These are phyloP conservation scores for Apiotrichum veenhuisii DNA, from an alignment of 1,284 basidiomycete species.

Conservation along the genomic window DNA sequence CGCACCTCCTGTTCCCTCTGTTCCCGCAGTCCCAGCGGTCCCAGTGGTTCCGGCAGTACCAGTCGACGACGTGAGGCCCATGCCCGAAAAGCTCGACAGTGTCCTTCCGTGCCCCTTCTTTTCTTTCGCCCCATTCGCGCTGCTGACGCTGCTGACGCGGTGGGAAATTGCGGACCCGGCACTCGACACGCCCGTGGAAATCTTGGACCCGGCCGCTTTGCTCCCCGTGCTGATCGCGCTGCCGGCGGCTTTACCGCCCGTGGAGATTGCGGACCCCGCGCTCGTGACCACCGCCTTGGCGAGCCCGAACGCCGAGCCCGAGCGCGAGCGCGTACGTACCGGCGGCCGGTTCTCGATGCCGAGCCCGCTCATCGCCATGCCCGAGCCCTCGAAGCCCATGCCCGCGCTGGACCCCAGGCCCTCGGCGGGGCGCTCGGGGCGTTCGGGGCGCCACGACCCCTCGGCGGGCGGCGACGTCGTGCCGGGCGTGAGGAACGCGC, in stretches of 20 bases:
- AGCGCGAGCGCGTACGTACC: not conserved
- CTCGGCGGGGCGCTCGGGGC: too few species aligned
- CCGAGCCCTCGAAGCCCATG: too few species aligned
- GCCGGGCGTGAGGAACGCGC: too few species aligned
- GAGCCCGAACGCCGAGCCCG: not conserved
- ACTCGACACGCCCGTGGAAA: conserved; percentile 1
- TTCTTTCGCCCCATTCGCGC: not conserved
- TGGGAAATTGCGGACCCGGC: conserved; percentile 1
- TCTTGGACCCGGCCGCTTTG: too few species aligned
- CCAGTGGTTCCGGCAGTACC: conserved; percentile 1
- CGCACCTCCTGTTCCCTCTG: not conserved
- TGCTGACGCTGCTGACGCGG: not conserved
- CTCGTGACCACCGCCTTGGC: conserved; percentile 5
- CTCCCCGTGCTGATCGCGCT: too few species aligned
- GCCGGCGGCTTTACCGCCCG: not conserved
- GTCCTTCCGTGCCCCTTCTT: too few species aligned
- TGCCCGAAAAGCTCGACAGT: too few species aligned
- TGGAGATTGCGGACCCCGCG: conserved; percentile 1
- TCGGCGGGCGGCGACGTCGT: not conserved
- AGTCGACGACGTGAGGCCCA: not conserved
- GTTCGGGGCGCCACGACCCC: conserved; percentile 1
- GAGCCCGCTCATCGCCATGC: not conserved
- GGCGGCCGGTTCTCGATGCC: conserved; percentile 2
- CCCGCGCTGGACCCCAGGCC: too few species aligned
- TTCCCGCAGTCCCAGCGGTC: not conserved